phyloP scores from a whole-genome alignment of 129 eudicot genomes.

The Artemisia argyi region DNA sequence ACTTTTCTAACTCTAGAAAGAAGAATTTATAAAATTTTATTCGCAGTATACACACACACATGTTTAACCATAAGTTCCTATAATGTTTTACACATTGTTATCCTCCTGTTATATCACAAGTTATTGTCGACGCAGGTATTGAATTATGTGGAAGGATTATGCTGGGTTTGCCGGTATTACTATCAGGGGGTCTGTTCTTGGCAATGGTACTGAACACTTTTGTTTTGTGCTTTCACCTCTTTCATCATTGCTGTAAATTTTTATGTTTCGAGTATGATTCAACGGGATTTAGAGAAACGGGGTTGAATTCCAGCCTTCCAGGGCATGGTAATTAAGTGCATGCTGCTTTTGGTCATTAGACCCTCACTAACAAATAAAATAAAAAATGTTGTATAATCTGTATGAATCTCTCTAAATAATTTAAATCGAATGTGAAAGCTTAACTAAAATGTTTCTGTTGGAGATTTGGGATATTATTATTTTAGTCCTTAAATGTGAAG shows the following conservation, averaged over 20 bases:
- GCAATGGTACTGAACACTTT: conserved; percentile 63
- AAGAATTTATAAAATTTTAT: conserved; percentile 9
- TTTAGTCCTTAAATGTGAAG: conserved; percentile 3
- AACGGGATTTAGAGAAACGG: neutral
- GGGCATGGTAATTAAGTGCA: conserved; percentile 3
- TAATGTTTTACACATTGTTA: conserved; percentile 3
- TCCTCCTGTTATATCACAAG: conserved; percentile 10
- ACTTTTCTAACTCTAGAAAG: neutral
- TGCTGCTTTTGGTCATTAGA: conserved; percentile 1
- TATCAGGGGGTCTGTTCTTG: conserved; percentile 98
- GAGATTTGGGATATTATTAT: neutral
- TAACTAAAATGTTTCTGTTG: neutral
- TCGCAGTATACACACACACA: neutral
- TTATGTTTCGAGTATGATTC: neutral
- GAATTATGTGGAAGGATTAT: conserved; percentile 93
- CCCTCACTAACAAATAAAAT: neutral
- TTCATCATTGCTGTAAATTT: conserved; percentile 6
- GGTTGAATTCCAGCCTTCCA: neutral
- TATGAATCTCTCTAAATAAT: neutral
- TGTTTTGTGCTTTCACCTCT: conserved; percentile 2
- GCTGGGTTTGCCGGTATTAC: conserved; percentile 97
- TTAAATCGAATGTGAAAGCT: neutral
- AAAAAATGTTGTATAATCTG: neutral
- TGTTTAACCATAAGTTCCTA: conserved; percentile 8
- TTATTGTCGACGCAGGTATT: conserved; percentile 62